Percentiles rank a stretch among this genome's conserved stretches.
Conservation (phyloP, 169 alveolate species). For the Eimeria necatrix region DNA sequence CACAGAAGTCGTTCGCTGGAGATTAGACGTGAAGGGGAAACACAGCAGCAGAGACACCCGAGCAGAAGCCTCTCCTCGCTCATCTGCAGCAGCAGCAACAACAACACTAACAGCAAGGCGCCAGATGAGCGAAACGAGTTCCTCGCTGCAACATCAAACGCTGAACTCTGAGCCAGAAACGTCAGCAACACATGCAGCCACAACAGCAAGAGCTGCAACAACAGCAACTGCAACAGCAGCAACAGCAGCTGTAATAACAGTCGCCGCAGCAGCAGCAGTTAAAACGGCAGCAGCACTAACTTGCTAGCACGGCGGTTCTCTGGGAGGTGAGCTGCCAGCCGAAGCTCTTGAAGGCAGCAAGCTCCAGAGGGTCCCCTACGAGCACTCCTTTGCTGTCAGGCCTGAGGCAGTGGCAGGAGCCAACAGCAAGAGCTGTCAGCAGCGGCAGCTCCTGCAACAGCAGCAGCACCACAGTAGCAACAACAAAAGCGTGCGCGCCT, state of each 20-base stretch:
- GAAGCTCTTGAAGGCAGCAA: constrained; percentile 84
- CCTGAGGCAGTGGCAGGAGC: constrained; percentile 97
- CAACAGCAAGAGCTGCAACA: constrained; percentile 25
- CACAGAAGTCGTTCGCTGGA: constrained; percentile 90
- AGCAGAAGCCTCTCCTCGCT: constrained; percentile 81
- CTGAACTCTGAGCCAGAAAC: background rate
- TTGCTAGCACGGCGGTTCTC: constrained; percentile 34
- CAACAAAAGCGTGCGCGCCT: background rate
- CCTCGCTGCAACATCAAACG: background rate
- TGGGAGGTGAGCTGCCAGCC: constrained; percentile 72
- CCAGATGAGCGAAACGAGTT: background rate
- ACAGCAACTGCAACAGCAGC: background rate
- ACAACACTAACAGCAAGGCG: background rate
- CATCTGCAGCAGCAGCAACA: constrained; percentile 26
- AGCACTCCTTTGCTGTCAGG: constrained; percentile 85
- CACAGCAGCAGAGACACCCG: constrained; percentile 85
- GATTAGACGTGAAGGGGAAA: constrained; percentile 92
- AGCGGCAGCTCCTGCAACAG: constrained; percentile 83
- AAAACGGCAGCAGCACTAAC: constrained; percentile 85
- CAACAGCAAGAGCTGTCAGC: constrained; percentile 92
- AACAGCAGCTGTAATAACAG: constrained; percentile 87
- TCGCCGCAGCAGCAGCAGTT: constrained; percentile 90
- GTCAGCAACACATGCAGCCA: background rate
- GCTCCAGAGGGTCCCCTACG: constrained; percentile 98
- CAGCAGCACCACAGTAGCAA: constrained; percentile 47